phyloP scores from a whole-genome alignment of 352 stramenopile species.

The Pythium pyrilobum region DNA sequence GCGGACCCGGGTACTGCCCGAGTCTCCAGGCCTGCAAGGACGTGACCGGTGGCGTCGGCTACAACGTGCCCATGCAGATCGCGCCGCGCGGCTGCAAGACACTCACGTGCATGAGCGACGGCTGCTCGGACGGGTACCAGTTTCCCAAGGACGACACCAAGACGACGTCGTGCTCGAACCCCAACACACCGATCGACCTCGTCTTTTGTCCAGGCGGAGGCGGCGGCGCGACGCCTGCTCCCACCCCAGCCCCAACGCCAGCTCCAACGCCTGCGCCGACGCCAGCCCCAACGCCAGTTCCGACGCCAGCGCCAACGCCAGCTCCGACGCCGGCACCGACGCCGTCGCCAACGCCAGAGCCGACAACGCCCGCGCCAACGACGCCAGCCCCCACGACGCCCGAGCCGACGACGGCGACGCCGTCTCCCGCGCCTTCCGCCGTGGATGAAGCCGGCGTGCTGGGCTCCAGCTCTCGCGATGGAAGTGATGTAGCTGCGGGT shows the following conservation, averaged over 20 bases:
- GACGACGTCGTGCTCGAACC: constrained; percentile 39
- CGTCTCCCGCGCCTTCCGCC: neutral
- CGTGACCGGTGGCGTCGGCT: constrained; percentile 53
- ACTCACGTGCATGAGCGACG: constrained; percentile 47
- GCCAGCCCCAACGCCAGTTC: constrained; percentile 7
- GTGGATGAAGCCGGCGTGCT: neutral
- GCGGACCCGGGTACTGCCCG: constrained; percentile 44
- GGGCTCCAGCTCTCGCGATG: too few species aligned
- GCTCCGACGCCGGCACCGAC: neutral
- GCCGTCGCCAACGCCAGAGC: neutral
- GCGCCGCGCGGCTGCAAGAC: constrained; percentile 30
- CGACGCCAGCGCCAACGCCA: constrained; percentile 20
- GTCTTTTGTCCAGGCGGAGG: constrained; percentile 39
- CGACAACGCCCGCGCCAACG: neutral
- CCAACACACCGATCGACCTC: constrained; percentile 29
- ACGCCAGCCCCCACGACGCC: neutral
- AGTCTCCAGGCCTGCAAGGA: constrained; percentile 52
- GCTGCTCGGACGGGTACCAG: constrained; percentile 62
- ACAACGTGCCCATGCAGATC: constrained; percentile 72
- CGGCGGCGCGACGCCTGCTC: constrained; percentile 11
- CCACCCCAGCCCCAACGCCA: constrained; percentile 12
- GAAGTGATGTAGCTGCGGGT: too few species aligned
- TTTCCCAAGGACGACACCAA: constrained; percentile 66
- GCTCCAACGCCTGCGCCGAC: constrained; percentile 2
- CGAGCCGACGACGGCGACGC: neutral